Percentiles rank a stretch among this genome's conserved stretches.
These are phyloP conservation scores for Amanita fuliginea DNA, from an alignment of 768 basidiomycete species.

Conservation along the genomic window DNA sequence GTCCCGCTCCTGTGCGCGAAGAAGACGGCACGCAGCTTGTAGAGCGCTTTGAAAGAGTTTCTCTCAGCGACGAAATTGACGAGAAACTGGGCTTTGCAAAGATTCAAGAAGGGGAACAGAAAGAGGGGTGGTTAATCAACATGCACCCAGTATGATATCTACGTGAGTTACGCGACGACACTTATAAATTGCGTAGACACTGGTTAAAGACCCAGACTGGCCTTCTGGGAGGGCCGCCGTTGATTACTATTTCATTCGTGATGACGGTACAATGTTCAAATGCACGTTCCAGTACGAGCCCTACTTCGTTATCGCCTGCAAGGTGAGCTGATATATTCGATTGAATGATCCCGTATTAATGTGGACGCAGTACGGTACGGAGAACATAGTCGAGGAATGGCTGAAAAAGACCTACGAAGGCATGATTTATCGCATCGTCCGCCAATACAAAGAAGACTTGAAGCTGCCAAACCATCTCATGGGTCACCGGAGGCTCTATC, in stretches of 20 bases:
- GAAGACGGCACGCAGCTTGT: slow-evolving; percentile 85
- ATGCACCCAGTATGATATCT: slow-evolving; percentile 82
- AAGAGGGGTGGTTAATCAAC: slow-evolving; percentile 93
- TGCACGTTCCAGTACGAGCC: slow-evolving; percentile 88
- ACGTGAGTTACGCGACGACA: neutral
- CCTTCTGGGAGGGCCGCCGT: slow-evolving; percentile 83
- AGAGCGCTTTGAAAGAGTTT: slow-evolving; percentile 76
- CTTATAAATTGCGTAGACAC: slow-evolving; percentile 38
- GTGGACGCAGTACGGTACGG: slow-evolving; percentile 58
- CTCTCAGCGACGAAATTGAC: slow-evolving; percentile 77
- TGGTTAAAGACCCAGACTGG: slow-evolving; percentile 79
- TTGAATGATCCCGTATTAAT: neutral
- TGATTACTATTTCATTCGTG: slow-evolving; percentile 95
- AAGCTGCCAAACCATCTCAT: slow-evolving; percentile 93
- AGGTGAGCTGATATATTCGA: slow-evolving; percentile 40
- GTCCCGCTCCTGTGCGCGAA: slow-evolving; percentile 55
- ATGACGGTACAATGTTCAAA: slow-evolving; percentile 96
- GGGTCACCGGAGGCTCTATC: slow-evolving; percentile 83
- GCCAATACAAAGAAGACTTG: slow-evolving; percentile 87
- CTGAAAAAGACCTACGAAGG: slow-evolving; percentile 90
- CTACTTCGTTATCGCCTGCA: slow-evolving; percentile 88
- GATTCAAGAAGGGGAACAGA: slow-evolving; percentile 65
- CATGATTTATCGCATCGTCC: slow-evolving; percentile 62
- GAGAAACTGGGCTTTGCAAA: slow-evolving; percentile 84
- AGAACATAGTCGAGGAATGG: slow-evolving; percentile 92